phyloP scores from a whole-genome alignment of 805 yeast species.

The Cyberlindnera meyerae region DNA sequence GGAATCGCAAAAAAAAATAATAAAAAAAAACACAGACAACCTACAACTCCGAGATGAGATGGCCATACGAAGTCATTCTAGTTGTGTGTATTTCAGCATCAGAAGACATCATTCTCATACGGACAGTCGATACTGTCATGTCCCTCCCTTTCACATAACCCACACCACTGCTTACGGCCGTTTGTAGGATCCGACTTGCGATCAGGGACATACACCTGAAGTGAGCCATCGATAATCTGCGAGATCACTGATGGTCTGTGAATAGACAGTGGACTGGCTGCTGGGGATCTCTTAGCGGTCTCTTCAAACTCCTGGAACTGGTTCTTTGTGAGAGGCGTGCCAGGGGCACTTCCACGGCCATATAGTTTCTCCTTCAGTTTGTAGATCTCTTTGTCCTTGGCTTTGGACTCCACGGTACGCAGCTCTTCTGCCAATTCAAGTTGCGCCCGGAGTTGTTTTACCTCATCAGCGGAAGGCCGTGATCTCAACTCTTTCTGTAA shows the following conservation, averaged over 20 bases:
- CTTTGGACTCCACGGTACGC: conserved; percentile 27
- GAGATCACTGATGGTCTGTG: conserved; percentile 25
- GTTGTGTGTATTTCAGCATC: too few relatives aligned
- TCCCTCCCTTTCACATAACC: conserved; percentile 85
- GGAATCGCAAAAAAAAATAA: too few relatives aligned
- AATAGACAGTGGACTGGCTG: conserved; percentile 3
- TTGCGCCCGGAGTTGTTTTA: conserved; percentile 42
- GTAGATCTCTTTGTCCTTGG: conserved; percentile 23
- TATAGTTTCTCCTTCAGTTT: conserved; percentile 17
- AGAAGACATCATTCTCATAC: conserved; percentile 39
- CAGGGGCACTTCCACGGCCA: conserved; percentile 3
- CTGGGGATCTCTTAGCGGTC: not conserved
- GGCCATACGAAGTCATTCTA: too few relatives aligned
- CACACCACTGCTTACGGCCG: conserved; percentile 85
- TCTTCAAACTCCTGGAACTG: too few relatives aligned
- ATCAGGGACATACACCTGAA: conserved; percentile 49
- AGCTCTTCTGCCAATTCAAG: conserved; percentile 35
- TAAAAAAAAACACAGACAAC: too few relatives aligned
- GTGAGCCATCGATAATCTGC: conserved; percentile 30
- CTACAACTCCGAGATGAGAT: too few relatives aligned
- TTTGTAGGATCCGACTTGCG: conserved; percentile 54
- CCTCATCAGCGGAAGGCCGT: conserved; percentile 39
- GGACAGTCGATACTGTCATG: conserved; percentile 89
- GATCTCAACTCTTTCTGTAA: conserved; percentile 24
- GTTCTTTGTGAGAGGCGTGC: not conserved